A percentile compares a stretch with the other conserved stretches of the same genome.
Conservation (phyloP, 2,329 filamentous ascomycete genomes). For the Falciphora oryzae region DNA sequence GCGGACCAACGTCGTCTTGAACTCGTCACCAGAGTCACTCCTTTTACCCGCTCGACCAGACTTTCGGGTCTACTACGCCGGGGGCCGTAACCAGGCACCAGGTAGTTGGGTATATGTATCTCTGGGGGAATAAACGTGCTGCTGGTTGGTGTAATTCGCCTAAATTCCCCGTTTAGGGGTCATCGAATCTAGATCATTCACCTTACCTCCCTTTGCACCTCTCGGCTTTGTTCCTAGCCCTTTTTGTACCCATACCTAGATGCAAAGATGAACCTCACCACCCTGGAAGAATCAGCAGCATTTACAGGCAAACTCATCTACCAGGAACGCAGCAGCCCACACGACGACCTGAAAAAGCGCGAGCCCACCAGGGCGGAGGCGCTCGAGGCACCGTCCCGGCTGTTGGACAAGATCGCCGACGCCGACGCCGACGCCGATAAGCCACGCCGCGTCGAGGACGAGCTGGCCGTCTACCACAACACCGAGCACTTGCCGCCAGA, state of each 20-base stretch:
- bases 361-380: slow-evolving; percentile 1
- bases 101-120: too few relatives aligned
- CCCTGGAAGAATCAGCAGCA: neutral
- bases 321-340: neutral
- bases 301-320: slow-evolving; percentile 7
- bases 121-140: too few relatives aligned
- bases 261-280: slow-evolving; percentile 3
- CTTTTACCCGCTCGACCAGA: neutral
- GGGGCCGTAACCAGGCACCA: too few relatives aligned
- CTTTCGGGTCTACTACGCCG: neutral
- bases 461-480: neutral
- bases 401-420: neutral
- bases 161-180: neutral
- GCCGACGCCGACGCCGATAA: neutral
- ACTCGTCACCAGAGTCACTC: neutral
- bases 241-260: too few relatives aligned
- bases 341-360: neutral
- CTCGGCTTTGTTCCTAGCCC: too few relatives aligned
- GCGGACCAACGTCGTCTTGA: neutral
- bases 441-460: neutral
- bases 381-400: slow-evolving; percentile 1
- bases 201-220: neutral
- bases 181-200: neutral
- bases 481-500: neutral
- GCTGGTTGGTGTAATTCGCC: neutral